Conservation (phyloP, 805 yeast genomes). For the Aciculoconidium aculeatum region DNA sequence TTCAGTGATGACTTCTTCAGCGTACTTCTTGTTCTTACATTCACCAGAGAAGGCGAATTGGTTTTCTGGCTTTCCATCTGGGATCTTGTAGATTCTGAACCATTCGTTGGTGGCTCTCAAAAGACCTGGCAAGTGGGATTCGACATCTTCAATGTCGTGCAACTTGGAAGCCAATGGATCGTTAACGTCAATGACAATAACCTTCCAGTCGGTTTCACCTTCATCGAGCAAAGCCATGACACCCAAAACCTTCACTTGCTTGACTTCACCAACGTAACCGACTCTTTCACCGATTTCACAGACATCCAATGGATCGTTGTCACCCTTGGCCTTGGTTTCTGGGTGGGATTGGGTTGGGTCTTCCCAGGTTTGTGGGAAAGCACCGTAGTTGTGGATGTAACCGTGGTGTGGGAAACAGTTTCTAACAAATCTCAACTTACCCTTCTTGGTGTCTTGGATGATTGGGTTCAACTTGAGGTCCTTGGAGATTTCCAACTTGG, state of each 20-base stretch:
- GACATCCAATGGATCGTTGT: conserved; percentile 44
- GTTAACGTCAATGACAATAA: conserved; percentile 60
- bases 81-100: conserved; percentile 81
- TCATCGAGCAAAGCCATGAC: conserved; percentile 79
- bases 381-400: conserved; percentile 97
- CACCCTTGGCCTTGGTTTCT: conserved; percentile 54
- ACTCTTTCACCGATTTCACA: conserved; percentile 46
- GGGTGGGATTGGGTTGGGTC: conserved; percentile 57
- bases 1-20: conserved; percentile 55
- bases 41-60: conserved; percentile 70
- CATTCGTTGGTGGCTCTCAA: conserved; percentile 64
- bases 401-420: conserved; percentile 99
- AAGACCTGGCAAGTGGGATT: conserved; percentile 62
- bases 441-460: conserved; percentile 95
- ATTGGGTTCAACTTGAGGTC: conserved; percentile 85
- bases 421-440: conserved; percentile 90
- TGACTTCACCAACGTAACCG: conserved; percentile 46
- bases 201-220: conserved; percentile 96
- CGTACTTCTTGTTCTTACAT: conserved; percentile 51
- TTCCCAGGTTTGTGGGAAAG: conserved; percentile 94
- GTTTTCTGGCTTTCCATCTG: conserved; percentile 75
- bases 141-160: conserved; percentile 63
- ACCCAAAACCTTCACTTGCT: conserved; percentile 65
- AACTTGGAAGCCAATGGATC: conserved; percentile 62
- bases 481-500: conserved; percentile 91